These are phyloP conservation scores for Picea sitchensis DNA, from an alignment of 75 land plant genomes.

Conservation along the genomic window DNA sequence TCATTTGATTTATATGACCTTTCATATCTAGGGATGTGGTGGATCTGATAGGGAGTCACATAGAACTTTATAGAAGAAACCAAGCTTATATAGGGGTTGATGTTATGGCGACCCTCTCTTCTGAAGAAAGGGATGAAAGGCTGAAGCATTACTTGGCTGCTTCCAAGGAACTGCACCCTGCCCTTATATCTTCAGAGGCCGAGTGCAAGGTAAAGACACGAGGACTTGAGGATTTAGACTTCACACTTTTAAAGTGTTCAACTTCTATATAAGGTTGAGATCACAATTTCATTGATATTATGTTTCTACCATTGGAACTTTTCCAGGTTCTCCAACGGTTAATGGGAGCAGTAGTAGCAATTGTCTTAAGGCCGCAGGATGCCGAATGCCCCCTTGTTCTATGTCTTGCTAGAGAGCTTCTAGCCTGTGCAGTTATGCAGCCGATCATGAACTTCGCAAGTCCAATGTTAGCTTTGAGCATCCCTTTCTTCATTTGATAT, in stretches of 20 bases:
- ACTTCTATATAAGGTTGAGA: too few relatives aligned
- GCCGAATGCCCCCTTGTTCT: constrained; percentile 74
- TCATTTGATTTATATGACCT: not conserved
- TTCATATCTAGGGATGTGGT: constrained; percentile 72
- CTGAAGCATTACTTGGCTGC: constrained; percentile 66
- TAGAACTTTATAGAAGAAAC: constrained; percentile 89
- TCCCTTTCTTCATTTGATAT: constrained; percentile 1
- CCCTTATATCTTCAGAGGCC: constrained; percentile 78
- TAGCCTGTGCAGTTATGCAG: constrained; percentile 87
- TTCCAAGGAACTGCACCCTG: constrained; percentile 89
- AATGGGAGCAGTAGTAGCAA: constrained; percentile 72
- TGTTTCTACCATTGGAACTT: not conserved
- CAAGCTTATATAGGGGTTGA: constrained; percentile 70
- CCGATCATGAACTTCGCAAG: constrained; percentile 89
- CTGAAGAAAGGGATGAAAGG: constrained; percentile 92
- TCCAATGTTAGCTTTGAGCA: constrained; percentile 58
- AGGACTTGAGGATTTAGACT: not conserved
- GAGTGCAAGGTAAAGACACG: constrained; percentile 78
- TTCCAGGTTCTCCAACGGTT: constrained; percentile 79
- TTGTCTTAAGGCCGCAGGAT: constrained; percentile 71
- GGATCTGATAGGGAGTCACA: constrained; percentile 72
- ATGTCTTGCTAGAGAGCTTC: constrained; percentile 67
- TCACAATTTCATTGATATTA: not conserved
- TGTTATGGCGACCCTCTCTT: constrained; percentile 68
- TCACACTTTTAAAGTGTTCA: not conserved